Evolutionary conservation across 1,139 yeast species (phyloP).

Genomic region (Tardiomyces digboiensis): DNA sequence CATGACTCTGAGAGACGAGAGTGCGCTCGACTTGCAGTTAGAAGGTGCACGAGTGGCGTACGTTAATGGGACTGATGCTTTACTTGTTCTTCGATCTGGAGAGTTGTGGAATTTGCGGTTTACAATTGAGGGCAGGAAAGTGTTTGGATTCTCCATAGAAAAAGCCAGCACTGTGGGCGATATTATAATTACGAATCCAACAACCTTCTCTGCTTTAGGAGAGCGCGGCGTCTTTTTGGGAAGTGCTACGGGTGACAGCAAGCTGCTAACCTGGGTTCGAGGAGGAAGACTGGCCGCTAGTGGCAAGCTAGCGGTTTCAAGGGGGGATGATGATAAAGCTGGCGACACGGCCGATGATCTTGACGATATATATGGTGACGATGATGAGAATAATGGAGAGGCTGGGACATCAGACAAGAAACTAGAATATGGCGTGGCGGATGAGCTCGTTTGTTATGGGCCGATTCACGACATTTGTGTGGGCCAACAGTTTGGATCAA

Average conservation of each 20-base stretch:
- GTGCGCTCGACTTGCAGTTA: constrained; percentile 42
- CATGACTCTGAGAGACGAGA: constrained; percentile 42
- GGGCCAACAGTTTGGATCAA: constrained; percentile 28
- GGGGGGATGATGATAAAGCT: constrained; percentile 8
- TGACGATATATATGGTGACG: constrained; percentile 29
- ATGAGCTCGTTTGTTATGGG: constrained; percentile 56
- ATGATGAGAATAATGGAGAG: constrained; percentile 10
- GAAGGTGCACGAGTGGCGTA: constrained; percentile 47
- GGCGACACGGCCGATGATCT: constrained; percentile 24
- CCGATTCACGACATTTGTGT: constrained; percentile 64
- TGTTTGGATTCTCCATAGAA: constrained; percentile 19
- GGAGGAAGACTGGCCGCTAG: constrained; percentile 12
- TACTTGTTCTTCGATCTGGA: constrained; percentile 47
- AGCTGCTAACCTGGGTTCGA: constrained; percentile 29
- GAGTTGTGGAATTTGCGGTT: constrained; percentile 42
- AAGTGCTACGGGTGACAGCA: constrained; percentile 34
- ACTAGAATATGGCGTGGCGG: constrained; percentile 30
- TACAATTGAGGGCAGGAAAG: constrained; percentile 36
- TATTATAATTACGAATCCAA: constrained; percentile 10
- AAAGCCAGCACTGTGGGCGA: not conserved
- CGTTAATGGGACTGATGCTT: constrained; percentile 35
- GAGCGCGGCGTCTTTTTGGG: constrained; percentile 31
- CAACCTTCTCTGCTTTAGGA: constrained; percentile 4
- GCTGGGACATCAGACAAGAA: constrained; percentile 6
- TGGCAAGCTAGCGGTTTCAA: constrained; percentile 6